These are phyloP conservation scores for Recurvomyces mirabilis DNA, from an alignment of 495 filamentous ascomycete species.

Conservation along the genomic window DNA sequence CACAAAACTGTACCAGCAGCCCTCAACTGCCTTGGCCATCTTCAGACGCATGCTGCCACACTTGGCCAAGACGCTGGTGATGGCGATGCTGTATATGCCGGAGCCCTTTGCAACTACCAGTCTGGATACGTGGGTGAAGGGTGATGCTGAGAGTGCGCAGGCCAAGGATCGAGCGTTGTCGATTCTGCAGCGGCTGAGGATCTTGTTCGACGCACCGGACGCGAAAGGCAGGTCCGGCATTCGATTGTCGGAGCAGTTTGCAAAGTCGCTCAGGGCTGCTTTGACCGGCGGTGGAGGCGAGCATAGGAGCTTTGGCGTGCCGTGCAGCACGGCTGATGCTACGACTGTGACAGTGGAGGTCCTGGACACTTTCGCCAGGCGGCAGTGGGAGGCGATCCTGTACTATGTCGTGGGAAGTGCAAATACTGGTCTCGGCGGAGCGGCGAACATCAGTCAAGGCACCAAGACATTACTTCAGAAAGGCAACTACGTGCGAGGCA, in stretches of 20 bases:
- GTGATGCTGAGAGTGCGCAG: constrained; percentile 50
- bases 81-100: constrained; percentile 82
- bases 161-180: constrained; percentile 65
- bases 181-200: constrained; percentile 71
- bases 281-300: constrained; percentile 77
- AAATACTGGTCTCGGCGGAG: constrained; percentile 40
- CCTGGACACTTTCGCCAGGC: constrained; percentile 76
- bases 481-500: constrained; percentile 62
- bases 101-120: constrained; percentile 60
- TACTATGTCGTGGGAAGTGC: constrained; percentile 81
- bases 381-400: constrained; percentile 89
- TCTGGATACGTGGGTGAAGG: constrained; percentile 72
- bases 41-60: constrained; percentile 95
- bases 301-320: constrained; percentile 81
- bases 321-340: constrained; percentile 49
- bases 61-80: constrained; percentile 87
- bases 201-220: constrained; percentile 50
- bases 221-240: constrained; percentile 38
- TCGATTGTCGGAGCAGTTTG: constrained; percentile 63
- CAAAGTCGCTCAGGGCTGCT: constrained; percentile 63
- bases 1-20: constrained; percentile 83
- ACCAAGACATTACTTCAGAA: constrained; percentile 71
- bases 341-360: constrained; percentile 49
- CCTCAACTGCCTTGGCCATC: constrained; percentile 86
- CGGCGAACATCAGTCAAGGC: constrained; percentile 55